Percentiles rank a stretch among this genome's conserved stretches.
These are phyloP conservation scores for Phaeosphaeria sp. DNA, from an alignment of 2,329 filamentous ascomycete species.

Conservation along the genomic window DNA sequence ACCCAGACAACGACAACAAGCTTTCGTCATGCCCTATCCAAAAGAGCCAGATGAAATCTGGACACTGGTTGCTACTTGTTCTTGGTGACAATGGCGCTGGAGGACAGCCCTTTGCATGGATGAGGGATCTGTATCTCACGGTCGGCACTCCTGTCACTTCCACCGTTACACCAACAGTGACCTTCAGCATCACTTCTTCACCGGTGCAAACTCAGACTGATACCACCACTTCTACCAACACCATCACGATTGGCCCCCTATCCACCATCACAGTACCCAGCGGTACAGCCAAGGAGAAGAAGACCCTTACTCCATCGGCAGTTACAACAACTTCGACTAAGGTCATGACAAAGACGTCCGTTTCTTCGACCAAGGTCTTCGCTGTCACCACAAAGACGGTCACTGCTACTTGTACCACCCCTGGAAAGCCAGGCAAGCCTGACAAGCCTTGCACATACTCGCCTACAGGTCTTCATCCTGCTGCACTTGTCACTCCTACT, in stretches of 20 bases:
- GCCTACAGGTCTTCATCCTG: conserved; percentile 44
- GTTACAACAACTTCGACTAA: conserved; percentile 34
- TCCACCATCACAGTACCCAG: conserved; percentile 42
- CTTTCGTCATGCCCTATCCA: conserved; percentile 52
- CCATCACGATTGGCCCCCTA: conserved; percentile 34
- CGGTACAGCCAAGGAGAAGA: conserved; percentile 39
- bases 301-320: conserved; percentile 40
- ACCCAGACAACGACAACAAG: conserved; percentile 48
- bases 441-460: conserved; percentile 47
- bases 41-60: conserved; percentile 53
- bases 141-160: conserved; percentile 41
- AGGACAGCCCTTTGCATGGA: conserved; percentile 53
- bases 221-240: conserved; percentile 31
- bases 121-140: conserved; percentile 48
- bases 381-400: conserved; percentile 43
- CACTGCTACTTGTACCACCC: conserved; percentile 48
- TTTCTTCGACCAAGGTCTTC: conserved; percentile 35
- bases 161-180: conserved; percentile 43
- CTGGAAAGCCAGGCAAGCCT: conserved; percentile 30
- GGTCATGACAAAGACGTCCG: conserved; percentile 34
- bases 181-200: conserved; percentile 38
- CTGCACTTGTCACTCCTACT: conserved; percentile 38
- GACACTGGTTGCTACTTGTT: conserved; percentile 54
- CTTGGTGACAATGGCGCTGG: conserved; percentile 53
- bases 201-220: conserved; percentile 32